A percentile compares a stretch with the other conserved stretches of the same genome.
Conservation (phyloP, 148 eudicot genomes). For the Limonium bicolor region DNA sequence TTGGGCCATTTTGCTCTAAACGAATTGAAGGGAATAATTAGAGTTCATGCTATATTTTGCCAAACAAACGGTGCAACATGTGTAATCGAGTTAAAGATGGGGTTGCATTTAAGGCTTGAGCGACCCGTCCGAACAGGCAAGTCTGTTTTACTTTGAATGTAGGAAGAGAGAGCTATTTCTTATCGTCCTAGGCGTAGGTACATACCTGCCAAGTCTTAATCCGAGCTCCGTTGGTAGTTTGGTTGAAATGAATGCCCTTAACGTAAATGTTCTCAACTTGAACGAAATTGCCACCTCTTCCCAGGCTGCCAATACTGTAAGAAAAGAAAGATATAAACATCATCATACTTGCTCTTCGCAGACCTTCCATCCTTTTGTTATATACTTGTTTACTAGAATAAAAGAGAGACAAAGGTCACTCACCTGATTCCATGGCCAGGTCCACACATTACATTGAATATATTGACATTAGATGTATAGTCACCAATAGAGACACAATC, state of each 20-base stretch:
- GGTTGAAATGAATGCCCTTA: slow-evolving; percentile 22
- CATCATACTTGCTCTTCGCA: neutral
- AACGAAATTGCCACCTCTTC: slow-evolving; percentile 28
- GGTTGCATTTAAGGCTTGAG: too few species aligned
- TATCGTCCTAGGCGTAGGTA: neutral
- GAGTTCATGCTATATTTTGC: too few species aligned
- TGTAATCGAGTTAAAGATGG: too few species aligned
- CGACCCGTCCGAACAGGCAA: too few species aligned
- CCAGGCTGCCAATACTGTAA: slow-evolving; percentile 56
- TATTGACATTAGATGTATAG: slow-evolving; percentile 24
- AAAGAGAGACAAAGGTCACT: neutral
- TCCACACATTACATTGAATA: slow-evolving; percentile 41
- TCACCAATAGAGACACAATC: slow-evolving; percentile 65
- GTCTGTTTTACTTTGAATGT: too few species aligned
- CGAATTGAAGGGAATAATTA: too few species aligned
- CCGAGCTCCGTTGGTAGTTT: slow-evolving; percentile 61
- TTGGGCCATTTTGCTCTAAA: too few species aligned
- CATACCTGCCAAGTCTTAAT: slow-evolving; percentile 60
- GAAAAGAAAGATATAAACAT: neutral
- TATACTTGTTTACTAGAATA: neutral
- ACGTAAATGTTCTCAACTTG: slow-evolving; percentile 36
- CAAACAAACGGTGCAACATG: too few species aligned
- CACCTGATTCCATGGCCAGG: slow-evolving; percentile 74
- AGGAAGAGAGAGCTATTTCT: too few species aligned
- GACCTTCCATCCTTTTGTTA: neutral